Conservation (phyloP, 2,329 filamentous ascomycete genomes). For the Colletotrichum horii region DNA sequence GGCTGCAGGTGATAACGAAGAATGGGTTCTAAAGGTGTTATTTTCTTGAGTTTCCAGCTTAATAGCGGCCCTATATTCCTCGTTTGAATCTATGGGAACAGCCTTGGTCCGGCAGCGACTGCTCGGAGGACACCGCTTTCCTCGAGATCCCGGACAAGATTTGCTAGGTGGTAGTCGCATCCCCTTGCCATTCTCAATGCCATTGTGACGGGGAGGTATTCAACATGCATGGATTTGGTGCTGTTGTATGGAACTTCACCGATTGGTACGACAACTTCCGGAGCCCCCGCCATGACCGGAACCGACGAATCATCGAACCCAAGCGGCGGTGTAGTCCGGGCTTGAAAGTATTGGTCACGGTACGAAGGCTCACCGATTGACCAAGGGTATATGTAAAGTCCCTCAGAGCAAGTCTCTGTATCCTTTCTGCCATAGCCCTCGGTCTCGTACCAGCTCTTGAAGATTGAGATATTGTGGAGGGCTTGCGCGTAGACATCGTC, state of each 20-base stretch:
- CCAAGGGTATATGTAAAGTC: conserved; percentile 16
- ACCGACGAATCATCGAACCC: not conserved
- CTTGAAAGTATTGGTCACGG: conserved; percentile 3
- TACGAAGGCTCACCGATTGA: not conserved
- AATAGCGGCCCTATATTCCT: no score
- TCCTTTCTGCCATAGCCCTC: conserved; percentile 18
- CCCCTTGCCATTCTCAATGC: not conserved
- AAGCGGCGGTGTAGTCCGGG: not conserved
- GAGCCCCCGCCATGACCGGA: not conserved
- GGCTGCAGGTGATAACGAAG: not conserved
- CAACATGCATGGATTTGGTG: not conserved
- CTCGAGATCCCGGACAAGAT: not conserved
- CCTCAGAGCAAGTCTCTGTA: conserved; percentile 15
- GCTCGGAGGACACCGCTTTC: not conserved
- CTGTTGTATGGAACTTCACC: not conserved
- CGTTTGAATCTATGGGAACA: no score
- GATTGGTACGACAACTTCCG: not conserved
- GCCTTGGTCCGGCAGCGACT: not conserved
- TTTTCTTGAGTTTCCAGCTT: no score
- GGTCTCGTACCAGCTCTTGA: conserved; percentile 11
- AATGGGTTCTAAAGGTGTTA: not conserved
- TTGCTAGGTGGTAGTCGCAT: not conserved
- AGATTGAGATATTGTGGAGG: not conserved
- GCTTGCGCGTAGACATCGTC: not conserved
- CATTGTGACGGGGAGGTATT: not conserved